These are phyloP conservation scores for Avena sativa DNA, from an alignment of 176 grass and related monocot species.

Conservation along the genomic window DNA sequence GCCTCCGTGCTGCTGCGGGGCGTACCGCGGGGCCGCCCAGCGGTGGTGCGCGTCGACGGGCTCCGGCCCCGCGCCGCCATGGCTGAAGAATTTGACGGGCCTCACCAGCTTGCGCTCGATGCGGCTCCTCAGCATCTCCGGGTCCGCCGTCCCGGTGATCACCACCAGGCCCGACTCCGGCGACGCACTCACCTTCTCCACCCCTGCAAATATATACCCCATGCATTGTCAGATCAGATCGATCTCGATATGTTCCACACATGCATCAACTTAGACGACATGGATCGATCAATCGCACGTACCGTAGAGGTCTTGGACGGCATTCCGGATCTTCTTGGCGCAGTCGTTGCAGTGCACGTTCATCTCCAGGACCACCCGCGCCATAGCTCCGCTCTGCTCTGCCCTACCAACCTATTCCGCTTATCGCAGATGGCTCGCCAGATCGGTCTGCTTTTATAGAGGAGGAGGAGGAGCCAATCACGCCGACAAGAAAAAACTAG, in stretches of 20 bases:
- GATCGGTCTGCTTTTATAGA: not conserved
- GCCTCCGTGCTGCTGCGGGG: not conserved
- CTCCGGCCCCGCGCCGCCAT: not conserved
- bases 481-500: not conserved
- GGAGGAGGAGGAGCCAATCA: not conserved
- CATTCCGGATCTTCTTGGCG: not conserved
- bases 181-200: conserved; percentile 19
- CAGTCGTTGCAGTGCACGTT: not conserved
- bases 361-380: not conserved
- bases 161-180: conserved; percentile 31
- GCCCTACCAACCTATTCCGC: not conserved
- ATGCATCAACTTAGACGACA: not conserved
- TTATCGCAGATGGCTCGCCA: not conserved
- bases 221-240: not conserved
- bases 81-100: conserved; percentile 4
- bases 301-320: not conserved
- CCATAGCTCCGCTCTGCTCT: not conserved
- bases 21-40: too few species aligned
- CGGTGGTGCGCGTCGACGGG: not conserved
- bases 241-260: too few species aligned
- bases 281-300: not conserved
- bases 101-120: not conserved
- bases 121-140: not conserved
- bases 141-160: conserved; percentile 16
- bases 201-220: not conserved